These are phyloP conservation scores for Starmerella vitae DNA, from an alignment of 805 yeast species.

Conservation along the genomic window DNA sequence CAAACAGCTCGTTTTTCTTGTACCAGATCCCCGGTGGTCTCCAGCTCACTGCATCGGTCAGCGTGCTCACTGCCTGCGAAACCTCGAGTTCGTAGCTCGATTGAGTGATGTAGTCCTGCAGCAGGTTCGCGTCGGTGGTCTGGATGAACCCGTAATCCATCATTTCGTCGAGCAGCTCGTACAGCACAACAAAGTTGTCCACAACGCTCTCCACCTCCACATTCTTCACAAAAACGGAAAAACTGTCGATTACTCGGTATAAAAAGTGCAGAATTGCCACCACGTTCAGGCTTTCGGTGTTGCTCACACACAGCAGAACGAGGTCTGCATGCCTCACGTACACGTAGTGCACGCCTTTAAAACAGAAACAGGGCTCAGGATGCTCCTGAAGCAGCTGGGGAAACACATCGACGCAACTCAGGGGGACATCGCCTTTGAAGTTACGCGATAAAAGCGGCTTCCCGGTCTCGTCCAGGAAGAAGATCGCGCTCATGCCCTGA, in stretches of 20 bases:
- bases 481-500: conserved; percentile 34
- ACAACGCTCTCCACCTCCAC: conserved; percentile 47
- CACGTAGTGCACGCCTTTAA: conserved; percentile 43
- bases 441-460: conserved; percentile 55
- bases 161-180: conserved; percentile 79
- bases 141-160: conserved; percentile 83
- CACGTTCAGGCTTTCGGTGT: conserved; percentile 32
- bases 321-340: conserved; percentile 41
- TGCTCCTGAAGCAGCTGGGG: conserved; percentile 38
- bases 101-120: conserved; percentile 64
- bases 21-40: conserved; percentile 82
- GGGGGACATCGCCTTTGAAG: conserved; percentile 57
- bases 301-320: conserved; percentile 26
- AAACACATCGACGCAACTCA: conserved; percentile 45
- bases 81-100: conserved; percentile 33
- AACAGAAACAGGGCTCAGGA: conserved; percentile 34
- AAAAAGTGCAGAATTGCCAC: conserved; percentile 48
- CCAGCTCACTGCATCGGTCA: conserved; percentile 76
- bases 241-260: conserved; percentile 33
- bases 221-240: conserved; percentile 35
- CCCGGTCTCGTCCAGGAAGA: conserved; percentile 55
- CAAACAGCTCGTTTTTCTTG: conserved; percentile 77
- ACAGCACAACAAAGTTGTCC: conserved; percentile 61
- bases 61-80: conserved; percentile 51
- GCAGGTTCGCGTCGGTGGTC: conserved; percentile 61